phyloP scores from a whole-genome alignment of 2,329 filamentous ascomycete genomes.

The Periconia macrospinosa region DNA sequence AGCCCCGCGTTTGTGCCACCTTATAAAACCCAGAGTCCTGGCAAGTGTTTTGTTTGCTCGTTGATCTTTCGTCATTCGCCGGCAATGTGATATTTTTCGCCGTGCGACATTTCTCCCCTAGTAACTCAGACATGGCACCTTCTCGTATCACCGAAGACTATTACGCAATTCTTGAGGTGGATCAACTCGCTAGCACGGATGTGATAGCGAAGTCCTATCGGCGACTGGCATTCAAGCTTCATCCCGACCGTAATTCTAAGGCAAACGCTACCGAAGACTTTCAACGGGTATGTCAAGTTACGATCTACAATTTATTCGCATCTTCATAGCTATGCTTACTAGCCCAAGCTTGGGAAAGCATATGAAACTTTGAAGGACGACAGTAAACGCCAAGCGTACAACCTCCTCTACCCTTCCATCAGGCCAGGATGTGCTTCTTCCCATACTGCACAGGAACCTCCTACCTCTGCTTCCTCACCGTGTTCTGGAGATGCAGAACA shows the following conservation, averaged over 20 bases:
- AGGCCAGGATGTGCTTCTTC: slow-evolving; percentile 8
- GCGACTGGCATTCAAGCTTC: slow-evolving; percentile 39
- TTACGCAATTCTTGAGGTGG: not conserved
- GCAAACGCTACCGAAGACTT: slow-evolving; percentile 38
- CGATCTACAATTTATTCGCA: slow-evolving; percentile 10
- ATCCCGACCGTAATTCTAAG: slow-evolving; percentile 38
- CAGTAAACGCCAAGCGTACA: slow-evolving; percentile 33
- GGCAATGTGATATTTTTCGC: too few relatives aligned
- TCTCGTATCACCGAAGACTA: not conserved
- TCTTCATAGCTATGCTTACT: slow-evolving; percentile 19
- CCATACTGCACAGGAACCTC: not conserved
- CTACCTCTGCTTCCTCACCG: slow-evolving; percentile 7
- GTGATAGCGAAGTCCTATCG: slow-evolving; percentile 36
- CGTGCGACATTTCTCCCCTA: too few relatives aligned
- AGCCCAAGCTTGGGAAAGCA: slow-evolving; percentile 33
- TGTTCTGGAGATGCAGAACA: slow-evolving; percentile 10
- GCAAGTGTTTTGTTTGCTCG: too few relatives aligned
- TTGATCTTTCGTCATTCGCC: too few relatives aligned
- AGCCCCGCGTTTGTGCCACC: too few relatives aligned
- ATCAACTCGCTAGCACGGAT: slow-evolving; percentile 4
- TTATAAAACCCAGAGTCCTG: too few relatives aligned
- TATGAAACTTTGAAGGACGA: slow-evolving; percentile 43
- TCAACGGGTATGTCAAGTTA: slow-evolving; percentile 32
- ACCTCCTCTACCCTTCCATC: slow-evolving; percentile 35
- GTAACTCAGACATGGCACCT: not conserved